A percentile compares a stretch with the other conserved stretches of the same genome.
Conservation (phyloP, 148 eudicot species). For the Pharnaceum exiguum region DNA sequence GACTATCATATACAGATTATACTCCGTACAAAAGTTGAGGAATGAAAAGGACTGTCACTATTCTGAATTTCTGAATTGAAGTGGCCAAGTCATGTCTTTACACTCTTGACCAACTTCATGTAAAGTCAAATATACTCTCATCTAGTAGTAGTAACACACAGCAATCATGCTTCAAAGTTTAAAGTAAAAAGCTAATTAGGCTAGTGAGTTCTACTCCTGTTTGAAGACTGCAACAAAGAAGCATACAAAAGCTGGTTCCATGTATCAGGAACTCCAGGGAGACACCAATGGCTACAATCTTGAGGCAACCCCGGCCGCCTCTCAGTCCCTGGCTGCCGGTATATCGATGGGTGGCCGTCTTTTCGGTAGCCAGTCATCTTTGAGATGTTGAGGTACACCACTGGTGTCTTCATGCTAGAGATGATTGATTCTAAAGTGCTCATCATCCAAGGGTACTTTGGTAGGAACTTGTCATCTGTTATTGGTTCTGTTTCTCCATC, state of each 20-base stretch:
- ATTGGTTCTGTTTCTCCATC: slow-evolving; percentile 45
- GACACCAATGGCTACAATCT: slow-evolving; percentile 95
- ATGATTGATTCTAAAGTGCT: slow-evolving; percentile 35
- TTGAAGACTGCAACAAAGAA: slow-evolving; percentile 25
- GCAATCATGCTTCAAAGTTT: neutral
- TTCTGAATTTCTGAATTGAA: no score
- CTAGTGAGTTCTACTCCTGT: slow-evolving; percentile 1
- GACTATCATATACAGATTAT: no score
- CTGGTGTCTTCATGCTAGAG: slow-evolving; percentile 44
- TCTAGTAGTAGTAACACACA: neutral
- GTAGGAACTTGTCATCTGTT: slow-evolving; percentile 28
- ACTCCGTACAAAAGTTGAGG: no score
- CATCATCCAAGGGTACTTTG: slow-evolving; percentile 52
- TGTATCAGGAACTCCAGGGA: slow-evolving; percentile 84
- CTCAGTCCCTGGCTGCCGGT: slow-evolving; percentile 17
- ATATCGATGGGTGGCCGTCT: slow-evolving; percentile 74
- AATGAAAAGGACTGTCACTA: no score
- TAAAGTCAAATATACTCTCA: neutral
- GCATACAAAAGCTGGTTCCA: slow-evolving; percentile 77
- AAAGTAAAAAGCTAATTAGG: neutral
- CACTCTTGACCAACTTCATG: no score
- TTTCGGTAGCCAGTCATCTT: slow-evolving; percentile 61
- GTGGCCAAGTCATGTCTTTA: no score
- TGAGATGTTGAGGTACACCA: slow-evolving; percentile 51
- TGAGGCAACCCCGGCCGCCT: slow-evolving; percentile 18